These are phyloP conservation scores for Scutellaria galericulata DNA, from an alignment of 257 asterid genomes.

Conservation along the genomic window DNA sequence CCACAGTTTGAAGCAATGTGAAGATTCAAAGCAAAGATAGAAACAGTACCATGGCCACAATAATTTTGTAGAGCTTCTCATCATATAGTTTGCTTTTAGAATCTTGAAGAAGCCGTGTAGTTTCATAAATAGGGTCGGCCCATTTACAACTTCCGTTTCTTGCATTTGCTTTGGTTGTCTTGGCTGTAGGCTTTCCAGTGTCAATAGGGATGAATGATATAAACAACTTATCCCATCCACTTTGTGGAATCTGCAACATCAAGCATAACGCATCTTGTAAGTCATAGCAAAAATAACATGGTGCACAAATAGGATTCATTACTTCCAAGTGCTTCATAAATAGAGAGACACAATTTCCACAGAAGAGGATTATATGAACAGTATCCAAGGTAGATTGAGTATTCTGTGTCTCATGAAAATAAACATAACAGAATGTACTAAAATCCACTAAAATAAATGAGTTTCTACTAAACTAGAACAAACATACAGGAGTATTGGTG, in stretches of 20 bases:
- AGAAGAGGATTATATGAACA: too few relatives aligned
- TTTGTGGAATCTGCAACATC: conserved; percentile 81
- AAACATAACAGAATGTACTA: too few relatives aligned
- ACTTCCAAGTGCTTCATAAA: too few relatives aligned
- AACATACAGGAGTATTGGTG: too few relatives aligned
- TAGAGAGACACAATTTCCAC: too few relatives aligned
- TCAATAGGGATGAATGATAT: conserved; percentile 81
- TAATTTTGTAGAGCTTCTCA: conserved; percentile 91
- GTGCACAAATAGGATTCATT: not conserved
- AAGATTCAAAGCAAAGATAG: conserved; percentile 19
- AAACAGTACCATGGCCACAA: conserved; percentile 88
- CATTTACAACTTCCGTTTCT: conserved; percentile 97
- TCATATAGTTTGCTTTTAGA: conserved; percentile 80
- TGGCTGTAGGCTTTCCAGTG: conserved; percentile 83
- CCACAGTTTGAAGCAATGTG: conserved; percentile 10
- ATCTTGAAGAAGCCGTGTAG: conserved; percentile 94
- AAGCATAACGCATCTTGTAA: conserved; percentile 22
- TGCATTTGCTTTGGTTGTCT: conserved; percentile 91
- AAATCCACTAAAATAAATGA: too few relatives aligned
- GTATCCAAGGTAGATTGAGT: too few relatives aligned
- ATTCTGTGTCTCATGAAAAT: too few relatives aligned
- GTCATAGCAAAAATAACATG: not conserved
- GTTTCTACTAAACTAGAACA: too few relatives aligned
- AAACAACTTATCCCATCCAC: conserved; percentile 97
- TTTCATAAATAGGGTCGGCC: conserved; percentile 98